A percentile compares a stretch with the other conserved stretches of the same genome.
phyloP scores from a whole-genome alignment of 2,329 filamentous ascomycete species.

The Cladosporium sp. region DNA sequence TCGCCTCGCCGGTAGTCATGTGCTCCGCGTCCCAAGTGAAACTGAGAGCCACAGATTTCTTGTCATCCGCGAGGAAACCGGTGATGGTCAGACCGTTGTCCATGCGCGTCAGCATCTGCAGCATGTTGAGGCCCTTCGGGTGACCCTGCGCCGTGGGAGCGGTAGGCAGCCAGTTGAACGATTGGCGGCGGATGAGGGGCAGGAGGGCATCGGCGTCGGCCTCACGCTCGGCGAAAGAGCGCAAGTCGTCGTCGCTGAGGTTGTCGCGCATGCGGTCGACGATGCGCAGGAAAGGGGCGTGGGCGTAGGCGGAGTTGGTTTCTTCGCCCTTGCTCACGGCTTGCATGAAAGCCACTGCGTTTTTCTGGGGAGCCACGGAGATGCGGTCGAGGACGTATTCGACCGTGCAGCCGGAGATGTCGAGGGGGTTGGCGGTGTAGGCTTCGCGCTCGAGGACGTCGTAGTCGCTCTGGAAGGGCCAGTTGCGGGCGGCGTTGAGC shows the following conservation, averaged over 20 bases:
- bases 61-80: slow-evolving; percentile 28
- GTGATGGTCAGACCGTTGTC: slow-evolving; percentile 31
- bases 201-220: slow-evolving; percentile 27
- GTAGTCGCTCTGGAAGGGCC: slow-evolving; percentile 30
- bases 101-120: slow-evolving; percentile 30
- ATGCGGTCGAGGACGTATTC: slow-evolving; percentile 31
- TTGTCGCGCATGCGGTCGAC: slow-evolving; percentile 27
- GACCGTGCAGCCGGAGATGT: slow-evolving; percentile 32
- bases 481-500: slow-evolving; percentile 30
- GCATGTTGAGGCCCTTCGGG: slow-evolving; percentile 25
- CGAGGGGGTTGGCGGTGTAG: slow-evolving; percentile 28
- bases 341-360: slow-evolving; percentile 27
- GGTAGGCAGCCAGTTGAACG: slow-evolving; percentile 32
- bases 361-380: slow-evolving; percentile 22
- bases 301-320: slow-evolving; percentile 25
- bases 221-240: slow-evolving; percentile 27
- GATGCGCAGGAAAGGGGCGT: slow-evolving; percentile 29
- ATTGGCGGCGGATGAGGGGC: slow-evolving; percentile 27
- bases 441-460: slow-evolving; percentile 24
- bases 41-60: slow-evolving; percentile 25
- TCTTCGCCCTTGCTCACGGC: slow-evolving; percentile 29
- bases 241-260: slow-evolving; percentile 23
- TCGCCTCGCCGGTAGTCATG: slow-evolving; percentile 24
- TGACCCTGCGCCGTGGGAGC: slow-evolving; percentile 25
- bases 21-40: slow-evolving; percentile 32